Conservation (phyloP, 257 asterid species). For the Parsonsia alboflavescens region DNA sequence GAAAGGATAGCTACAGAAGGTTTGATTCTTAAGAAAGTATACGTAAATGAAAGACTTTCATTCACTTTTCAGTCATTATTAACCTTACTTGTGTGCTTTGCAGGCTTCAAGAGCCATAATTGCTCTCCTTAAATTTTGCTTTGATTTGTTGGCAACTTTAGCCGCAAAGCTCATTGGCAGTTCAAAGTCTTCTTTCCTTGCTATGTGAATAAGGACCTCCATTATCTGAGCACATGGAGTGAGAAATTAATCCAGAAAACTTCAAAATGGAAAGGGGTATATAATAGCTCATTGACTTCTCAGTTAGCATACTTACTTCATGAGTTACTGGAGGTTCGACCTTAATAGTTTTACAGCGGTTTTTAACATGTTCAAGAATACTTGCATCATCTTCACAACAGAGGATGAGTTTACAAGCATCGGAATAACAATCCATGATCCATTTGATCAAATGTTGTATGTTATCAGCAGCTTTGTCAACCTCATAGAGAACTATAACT, state of each 20-base stretch:
- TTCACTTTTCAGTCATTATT: not conserved
- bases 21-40: conserved; percentile 12
- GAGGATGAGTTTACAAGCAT: conserved; percentile 69
- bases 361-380: conserved; percentile 60
- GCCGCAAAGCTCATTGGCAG: conserved; percentile 69
- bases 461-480: conserved; percentile 77
- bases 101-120: conserved; percentile 94
- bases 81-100: conserved; percentile 69
- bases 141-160: conserved; percentile 68
- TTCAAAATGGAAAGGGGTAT: not conserved
- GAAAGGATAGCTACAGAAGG: conserved; percentile 65
- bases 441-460: conserved; percentile 74
- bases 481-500: conserved; percentile 69
- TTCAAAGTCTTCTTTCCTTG: conserved; percentile 70
- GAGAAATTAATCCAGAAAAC: conserved; percentile 9
- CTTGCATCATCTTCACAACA: conserved; percentile 68
- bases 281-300: not conserved
- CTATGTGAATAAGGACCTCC: conserved; percentile 75
- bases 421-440: conserved; percentile 83
- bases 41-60: conserved; percentile 6
- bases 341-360: conserved; percentile 52
- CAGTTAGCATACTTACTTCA: conserved; percentile 42
- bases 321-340: conserved; percentile 61
- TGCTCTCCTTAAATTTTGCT: conserved; percentile 71
- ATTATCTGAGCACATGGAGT: conserved; percentile 35